These are phyloP conservation scores for Kwoniella dejecticola DNA, from an alignment of 768 basidiomycete species.

Conservation along the genomic window DNA sequence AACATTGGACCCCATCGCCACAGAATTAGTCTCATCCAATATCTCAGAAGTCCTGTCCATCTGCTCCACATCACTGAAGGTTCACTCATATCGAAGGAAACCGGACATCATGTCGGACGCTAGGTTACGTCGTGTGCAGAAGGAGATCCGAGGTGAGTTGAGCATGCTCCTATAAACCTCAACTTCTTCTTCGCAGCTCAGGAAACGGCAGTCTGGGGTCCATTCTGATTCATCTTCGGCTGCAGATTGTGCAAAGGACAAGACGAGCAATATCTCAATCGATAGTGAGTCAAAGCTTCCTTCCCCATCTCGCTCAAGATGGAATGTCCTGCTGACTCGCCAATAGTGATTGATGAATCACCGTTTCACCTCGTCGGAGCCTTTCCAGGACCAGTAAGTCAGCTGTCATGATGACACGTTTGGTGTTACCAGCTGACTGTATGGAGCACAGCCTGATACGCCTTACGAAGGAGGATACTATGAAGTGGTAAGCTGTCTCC, in stretches of 20 bases:
- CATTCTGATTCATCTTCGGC: too few species aligned
- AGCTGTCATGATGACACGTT: background rate
- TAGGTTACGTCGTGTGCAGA: conserved; percentile 83
- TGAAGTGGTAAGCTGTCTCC: conserved; percentile 74
- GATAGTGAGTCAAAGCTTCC: conserved; percentile 57
- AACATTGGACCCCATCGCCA: too few species aligned
- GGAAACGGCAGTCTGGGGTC: too few species aligned
- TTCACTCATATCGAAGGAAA: too few species aligned
- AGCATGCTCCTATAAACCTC: background rate
- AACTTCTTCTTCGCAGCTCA: background rate
- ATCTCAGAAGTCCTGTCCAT: too few species aligned
- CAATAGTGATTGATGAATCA: conserved; percentile 72
- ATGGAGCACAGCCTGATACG: conserved; percentile 63
- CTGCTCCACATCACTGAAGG: too few species aligned
- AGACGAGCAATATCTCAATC: conserved; percentile 79
- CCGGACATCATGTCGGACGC: conserved; percentile 70
- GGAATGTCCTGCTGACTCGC: background rate
- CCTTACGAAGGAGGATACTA: conserved; percentile 91
- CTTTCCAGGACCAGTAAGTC: conserved; percentile 74
- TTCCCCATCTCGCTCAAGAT: background rate
- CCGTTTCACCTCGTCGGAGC: conserved; percentile 90
- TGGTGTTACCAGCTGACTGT: background rate
- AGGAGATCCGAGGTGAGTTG: conserved; percentile 77
- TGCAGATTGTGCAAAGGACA: conserved; percentile 92
- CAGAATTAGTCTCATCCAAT: too few species aligned